phyloP scores from a whole-genome alignment of 192 early-diverging fungal genomes.

The Geranomyces variabilis region DNA sequence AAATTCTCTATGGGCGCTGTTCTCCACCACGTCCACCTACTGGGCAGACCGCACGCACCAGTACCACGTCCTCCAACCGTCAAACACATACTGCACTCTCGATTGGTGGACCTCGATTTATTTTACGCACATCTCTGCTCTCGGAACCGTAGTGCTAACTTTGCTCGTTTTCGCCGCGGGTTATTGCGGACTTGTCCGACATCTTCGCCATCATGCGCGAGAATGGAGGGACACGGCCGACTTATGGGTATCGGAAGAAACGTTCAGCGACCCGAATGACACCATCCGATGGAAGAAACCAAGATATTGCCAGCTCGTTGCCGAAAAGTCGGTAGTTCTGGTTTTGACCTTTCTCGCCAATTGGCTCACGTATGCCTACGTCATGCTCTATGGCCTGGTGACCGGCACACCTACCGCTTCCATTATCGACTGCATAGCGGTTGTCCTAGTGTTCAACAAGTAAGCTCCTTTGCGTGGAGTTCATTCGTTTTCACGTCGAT shows the following conservation, averaged over 20 bases:
- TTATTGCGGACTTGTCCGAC: background rate
- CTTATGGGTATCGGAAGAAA: background rate
- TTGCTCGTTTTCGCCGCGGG: background rate
- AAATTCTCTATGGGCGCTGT: background rate
- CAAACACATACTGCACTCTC: constrained; percentile 4
- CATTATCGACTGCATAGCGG: background rate
- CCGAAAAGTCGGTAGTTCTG: background rate
- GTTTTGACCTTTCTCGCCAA: constrained; percentile 5
- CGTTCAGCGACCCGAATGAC: background rate
- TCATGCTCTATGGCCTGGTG: background rate
- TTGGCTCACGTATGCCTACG: background rate
- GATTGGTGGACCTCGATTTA: background rate
- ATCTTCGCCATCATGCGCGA: background rate
- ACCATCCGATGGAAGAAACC: background rate
- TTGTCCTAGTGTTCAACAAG: constrained; percentile 8
- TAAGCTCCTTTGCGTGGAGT: background rate
- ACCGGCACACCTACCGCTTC: background rate
- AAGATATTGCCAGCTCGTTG: background rate
- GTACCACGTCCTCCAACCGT: background rate
- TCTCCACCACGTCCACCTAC: constrained; percentile 1
- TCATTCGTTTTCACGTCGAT: too few relatives aligned
- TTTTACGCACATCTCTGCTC: background rate
- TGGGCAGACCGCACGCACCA: background rate
- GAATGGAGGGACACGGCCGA: background rate
- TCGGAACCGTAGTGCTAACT: background rate